A percentile compares a stretch with the other conserved stretches of the same genome.
Evolutionary conservation across 73 alveolate genomes (phyloP).

Genomic region (Paramecium tetraurelia): DNA sequence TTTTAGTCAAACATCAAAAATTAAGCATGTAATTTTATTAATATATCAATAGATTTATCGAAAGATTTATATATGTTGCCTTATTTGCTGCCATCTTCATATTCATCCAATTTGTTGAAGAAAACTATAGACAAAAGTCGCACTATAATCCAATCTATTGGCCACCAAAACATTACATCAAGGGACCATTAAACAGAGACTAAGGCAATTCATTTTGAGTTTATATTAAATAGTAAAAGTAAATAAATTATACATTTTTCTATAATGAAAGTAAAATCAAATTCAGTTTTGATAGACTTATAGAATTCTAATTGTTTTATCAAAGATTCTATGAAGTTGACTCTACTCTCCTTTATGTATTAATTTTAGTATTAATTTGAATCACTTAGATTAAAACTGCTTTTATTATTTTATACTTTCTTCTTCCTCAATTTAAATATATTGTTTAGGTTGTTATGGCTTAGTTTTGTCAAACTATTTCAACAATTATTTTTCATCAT

Average conservation of each 20-base stretch:
- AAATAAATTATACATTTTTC: not conserved
- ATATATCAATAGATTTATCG: not conserved
- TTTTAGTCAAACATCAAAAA: not conserved
- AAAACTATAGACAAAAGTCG: slow-evolving; percentile 40
- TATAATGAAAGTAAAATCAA: too few species aligned
- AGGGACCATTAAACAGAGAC: slow-evolving; percentile 59
- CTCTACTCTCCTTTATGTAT: too few species aligned
- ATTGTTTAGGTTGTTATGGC: not conserved
- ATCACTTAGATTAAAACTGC: not conserved
- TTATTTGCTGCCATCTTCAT: not conserved
- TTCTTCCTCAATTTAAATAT: not conserved
- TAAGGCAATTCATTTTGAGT: slow-evolving; percentile 62
- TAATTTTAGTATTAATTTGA: not conserved
- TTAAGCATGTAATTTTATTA: not conserved
- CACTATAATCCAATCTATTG: slow-evolving; percentile 45
- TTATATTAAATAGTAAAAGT: not conserved
- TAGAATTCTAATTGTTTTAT: too few species aligned
- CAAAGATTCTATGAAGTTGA: too few species aligned
- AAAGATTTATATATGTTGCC: not conserved
- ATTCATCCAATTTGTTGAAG: slow-evolving; percentile 15
- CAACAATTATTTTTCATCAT: not conserved
- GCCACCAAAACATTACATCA: slow-evolving; percentile 59
- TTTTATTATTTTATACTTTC: not conserved
- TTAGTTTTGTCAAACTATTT: not conserved
- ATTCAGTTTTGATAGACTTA: too few species aligned